phyloP scores from a whole-genome alignment of 1,139 yeast species.

The Debaryomyces subglobosus region DNA sequence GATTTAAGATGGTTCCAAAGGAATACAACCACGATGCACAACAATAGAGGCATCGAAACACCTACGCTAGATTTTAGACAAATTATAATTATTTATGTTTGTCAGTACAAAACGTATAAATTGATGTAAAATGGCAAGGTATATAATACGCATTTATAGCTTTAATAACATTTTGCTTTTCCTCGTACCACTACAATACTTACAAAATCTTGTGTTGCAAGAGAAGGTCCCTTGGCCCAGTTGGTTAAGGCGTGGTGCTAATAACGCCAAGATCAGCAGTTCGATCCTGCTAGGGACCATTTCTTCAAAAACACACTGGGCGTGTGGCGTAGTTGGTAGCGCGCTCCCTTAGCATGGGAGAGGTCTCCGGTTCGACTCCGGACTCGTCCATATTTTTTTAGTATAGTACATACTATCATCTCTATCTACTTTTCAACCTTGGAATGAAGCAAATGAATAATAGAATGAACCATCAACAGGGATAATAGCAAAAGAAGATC shows the following conservation, averaged over 20 bases:
- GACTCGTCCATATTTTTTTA: constrained; percentile 66
- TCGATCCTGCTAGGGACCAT: constrained; percentile 79
- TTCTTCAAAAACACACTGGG: constrained; percentile 42
- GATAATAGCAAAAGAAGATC: too few relatives aligned
- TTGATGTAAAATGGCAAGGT: neutral
- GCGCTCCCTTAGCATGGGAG: constrained; percentile 90
- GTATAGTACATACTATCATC: too few relatives aligned
- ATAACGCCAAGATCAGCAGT: constrained; percentile 84
- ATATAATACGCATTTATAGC: neutral
- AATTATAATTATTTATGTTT: too few relatives aligned
- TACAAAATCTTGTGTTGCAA: neutral
- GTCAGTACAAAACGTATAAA: too few relatives aligned
- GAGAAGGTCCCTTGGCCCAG: constrained; percentile 28
- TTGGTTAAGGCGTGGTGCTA: constrained; percentile 75
- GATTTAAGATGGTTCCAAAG: neutral
- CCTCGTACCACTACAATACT: neutral
- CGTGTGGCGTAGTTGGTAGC: constrained; percentile 95
- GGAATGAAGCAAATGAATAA: too few relatives aligned
- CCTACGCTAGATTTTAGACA: too few relatives aligned
- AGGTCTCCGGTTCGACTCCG: constrained; percentile 92
- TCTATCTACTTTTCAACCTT: too few relatives aligned
- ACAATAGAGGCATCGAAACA: too few relatives aligned
- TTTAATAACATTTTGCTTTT: too few relatives aligned
- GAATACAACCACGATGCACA: too few relatives aligned
- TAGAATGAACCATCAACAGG: too few relatives aligned